phyloP scores from a whole-genome alignment of 257 asterid genomes.

The Haberlea rhodopensis region DNA sequence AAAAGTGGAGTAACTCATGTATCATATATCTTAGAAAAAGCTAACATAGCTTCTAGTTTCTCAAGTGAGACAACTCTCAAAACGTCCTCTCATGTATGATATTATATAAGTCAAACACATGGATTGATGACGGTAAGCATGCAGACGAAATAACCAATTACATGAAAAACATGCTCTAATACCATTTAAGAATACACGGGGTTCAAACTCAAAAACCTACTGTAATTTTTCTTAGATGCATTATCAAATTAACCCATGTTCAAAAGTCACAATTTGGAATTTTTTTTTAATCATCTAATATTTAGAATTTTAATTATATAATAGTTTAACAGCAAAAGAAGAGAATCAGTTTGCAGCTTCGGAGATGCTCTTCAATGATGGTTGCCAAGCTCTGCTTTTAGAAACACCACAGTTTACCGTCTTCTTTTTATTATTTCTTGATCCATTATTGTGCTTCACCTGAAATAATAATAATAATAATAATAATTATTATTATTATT shows the following conservation, averaged over 20 bases:
- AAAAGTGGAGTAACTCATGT: too few relatives aligned
- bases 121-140: too few relatives aligned
- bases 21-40: too few relatives aligned
- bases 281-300: constrained; percentile 10
- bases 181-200: too few relatives aligned
- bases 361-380: constrained; percentile 76
- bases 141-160: too few relatives aligned
- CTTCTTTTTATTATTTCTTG: constrained; percentile 33
- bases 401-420: constrained; percentile 39
- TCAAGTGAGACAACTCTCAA: too few relatives aligned
- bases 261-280: constrained; percentile 20
- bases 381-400: constrained; percentile 75
- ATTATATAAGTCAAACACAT: too few relatives aligned
- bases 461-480: constrained; percentile 29
- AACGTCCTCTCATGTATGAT: too few relatives aligned
- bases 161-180: too few relatives aligned
- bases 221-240: constrained; percentile 28
- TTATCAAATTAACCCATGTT: constrained; percentile 24
- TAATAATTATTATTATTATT: neutral
- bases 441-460: constrained; percentile 61
- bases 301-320: constrained; percentile 5
- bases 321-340: neutral
- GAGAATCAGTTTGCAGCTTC: constrained; percentile 62
- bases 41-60: too few relatives aligned
- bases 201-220: too few relatives aligned